A percentile compares a stretch with the other conserved stretches of the same genome.
phyloP scores from a whole-genome alignment of 1,284 basidiomycete genomes.

The Tranzscheliella williamsii region DNA sequence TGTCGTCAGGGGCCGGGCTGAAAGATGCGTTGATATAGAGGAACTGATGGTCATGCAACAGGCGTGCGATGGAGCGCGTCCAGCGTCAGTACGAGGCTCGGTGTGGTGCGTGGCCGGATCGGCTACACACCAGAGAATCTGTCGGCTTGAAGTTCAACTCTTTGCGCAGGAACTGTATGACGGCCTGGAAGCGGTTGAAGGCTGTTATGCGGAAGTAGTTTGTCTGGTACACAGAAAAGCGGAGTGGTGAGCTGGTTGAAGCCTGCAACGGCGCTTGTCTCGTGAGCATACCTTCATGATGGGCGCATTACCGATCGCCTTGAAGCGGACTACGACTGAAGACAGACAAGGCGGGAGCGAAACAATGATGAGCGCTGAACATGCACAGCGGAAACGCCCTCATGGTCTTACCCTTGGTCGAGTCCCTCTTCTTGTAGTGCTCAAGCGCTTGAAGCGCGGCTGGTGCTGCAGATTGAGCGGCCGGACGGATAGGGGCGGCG shows the following conservation, averaged over 20 bases:
- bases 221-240: conserved; percentile 64
- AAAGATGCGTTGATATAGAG: conserved; percentile 98
- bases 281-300: conserved; percentile 88
- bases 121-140: conserved; percentile 81
- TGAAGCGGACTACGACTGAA: conserved; percentile 92
- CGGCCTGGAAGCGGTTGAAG: conserved; percentile 90
- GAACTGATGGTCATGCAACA: conserved; percentile 68
- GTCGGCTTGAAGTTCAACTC: conserved; percentile 85
- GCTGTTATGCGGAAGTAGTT: conserved; percentile 98
- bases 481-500: conserved; percentile 7
- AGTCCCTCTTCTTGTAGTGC: conserved; percentile 54
- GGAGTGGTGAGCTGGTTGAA: not conserved
- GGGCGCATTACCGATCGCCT: conserved; percentile 95
- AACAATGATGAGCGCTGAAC: no score
- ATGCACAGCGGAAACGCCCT: no score
- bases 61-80: no score
- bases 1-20: conserved; percentile 88
- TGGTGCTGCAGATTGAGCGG: conserved; percentile 2
- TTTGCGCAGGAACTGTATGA: conserved; percentile 88
- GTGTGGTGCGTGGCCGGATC: no score
- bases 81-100: no score
- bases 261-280: no score
- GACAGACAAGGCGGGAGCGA: not conserved
- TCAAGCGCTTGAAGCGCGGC: conserved; percentile 47
- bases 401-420: conserved; percentile 47